Conservation (phyloP, 169 alveolate genomes). For the Cryptosporidium baileyi region DNA sequence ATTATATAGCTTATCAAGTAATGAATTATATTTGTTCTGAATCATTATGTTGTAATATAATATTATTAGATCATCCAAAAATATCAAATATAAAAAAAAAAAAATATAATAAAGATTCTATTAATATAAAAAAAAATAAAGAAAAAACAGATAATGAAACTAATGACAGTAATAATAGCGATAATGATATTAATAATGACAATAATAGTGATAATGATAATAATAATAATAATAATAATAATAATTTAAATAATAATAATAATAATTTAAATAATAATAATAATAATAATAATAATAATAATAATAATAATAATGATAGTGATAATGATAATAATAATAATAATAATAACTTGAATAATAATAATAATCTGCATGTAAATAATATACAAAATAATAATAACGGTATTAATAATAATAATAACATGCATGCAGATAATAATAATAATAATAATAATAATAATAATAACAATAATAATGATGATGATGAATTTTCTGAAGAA, state of each 20-base stretch:
- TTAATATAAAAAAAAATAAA: neutral
- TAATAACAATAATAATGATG: neutral
- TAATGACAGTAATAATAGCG: neutral
- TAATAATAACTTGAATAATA: neutral
- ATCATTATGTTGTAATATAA: slow-evolving; percentile 20
- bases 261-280: neutral
- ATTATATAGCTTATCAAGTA: slow-evolving; percentile 38
- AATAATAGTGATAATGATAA: neutral
- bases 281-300: neutral
- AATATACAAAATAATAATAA: neutral
- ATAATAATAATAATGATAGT: neutral
- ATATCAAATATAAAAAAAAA: neutral
- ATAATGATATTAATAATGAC: neutral
- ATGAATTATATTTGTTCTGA: slow-evolving; percentile 11
- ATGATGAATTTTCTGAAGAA: slow-evolving; percentile 21
- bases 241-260: no score
- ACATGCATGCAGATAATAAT: neutral
- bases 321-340: neutral
- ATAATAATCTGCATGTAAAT: neutral
- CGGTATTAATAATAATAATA: neutral
- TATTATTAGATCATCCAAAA: slow-evolving; percentile 44
- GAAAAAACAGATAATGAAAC: neutral
- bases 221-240: neutral
- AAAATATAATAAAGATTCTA: neutral
- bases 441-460: neutral